phyloP scores from a whole-genome alignment of 306 rosid genomes.

The Medicago ruthenica region DNA sequence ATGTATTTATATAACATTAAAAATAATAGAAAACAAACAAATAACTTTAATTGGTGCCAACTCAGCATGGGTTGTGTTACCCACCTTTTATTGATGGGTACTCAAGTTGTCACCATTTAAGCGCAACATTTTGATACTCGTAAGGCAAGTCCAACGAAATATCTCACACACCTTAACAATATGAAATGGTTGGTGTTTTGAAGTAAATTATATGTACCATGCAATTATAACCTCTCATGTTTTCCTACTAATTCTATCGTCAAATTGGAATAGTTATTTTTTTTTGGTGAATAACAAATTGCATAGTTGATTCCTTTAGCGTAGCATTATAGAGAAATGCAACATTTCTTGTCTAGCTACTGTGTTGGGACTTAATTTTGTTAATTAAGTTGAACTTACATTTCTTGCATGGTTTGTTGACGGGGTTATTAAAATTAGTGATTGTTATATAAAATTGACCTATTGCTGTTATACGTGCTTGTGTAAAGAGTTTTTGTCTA shows the following conservation, averaged over 20 bases:
- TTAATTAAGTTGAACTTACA: constrained; percentile 47
- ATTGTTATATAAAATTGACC: background rate
- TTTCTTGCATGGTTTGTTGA: constrained; percentile 41
- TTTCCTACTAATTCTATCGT: constrained; percentile 65
- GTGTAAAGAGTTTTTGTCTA: background rate
- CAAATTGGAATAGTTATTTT: background rate
- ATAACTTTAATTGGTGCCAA: too few species aligned
- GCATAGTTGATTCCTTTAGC: constrained; percentile 44
- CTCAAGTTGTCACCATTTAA: too few species aligned
- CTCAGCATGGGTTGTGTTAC: too few species aligned
- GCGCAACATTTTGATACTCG: too few species aligned
- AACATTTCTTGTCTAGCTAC: constrained; percentile 64
- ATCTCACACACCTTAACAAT: too few species aligned
- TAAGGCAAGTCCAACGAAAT: too few species aligned
- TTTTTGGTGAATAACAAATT: background rate
- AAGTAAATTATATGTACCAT: constrained; percentile 65
- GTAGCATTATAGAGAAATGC: constrained; percentile 48
- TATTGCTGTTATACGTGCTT: constrained; percentile 1
- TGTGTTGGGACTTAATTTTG: constrained; percentile 37
- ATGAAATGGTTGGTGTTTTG: constrained; percentile 52
- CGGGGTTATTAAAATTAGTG: background rate
- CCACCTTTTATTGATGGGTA: too few species aligned
- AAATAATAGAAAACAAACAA: too few species aligned
- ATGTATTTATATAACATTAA: too few species aligned
- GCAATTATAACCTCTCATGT: constrained; percentile 50